These are phyloP conservation scores for Spiraea crenata DNA, from an alignment of 331 rosid genomes.

Conservation along the genomic window DNA sequence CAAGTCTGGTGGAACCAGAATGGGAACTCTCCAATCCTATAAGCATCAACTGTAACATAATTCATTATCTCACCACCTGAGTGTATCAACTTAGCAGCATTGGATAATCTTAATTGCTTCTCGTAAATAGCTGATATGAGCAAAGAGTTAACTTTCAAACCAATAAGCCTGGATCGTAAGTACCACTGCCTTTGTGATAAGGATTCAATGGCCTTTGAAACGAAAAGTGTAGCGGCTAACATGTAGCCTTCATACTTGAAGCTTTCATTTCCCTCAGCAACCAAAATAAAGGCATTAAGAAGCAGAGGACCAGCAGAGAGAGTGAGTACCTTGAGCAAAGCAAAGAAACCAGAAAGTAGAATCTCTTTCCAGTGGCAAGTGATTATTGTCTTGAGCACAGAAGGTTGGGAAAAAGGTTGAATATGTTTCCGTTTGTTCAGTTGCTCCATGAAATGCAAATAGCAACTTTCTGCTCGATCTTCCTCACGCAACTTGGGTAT, in stretches of 20 bases:
- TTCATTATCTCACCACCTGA: conserved; percentile 84
- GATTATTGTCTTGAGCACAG: conserved; percentile 48
- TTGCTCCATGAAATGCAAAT: conserved; percentile 44
- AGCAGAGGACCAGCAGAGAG: conserved; percentile 73
- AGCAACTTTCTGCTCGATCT: conserved; percentile 68
- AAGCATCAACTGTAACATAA: conserved; percentile 81
- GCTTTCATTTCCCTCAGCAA: conserved; percentile 62
- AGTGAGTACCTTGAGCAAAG: conserved; percentile 58
- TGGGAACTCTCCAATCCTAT: conserved; percentile 78
- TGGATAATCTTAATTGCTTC: conserved; percentile 66
- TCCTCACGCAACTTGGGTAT: conserved; percentile 53
- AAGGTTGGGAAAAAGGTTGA: conserved; percentile 46
- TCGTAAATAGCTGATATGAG: conserved; percentile 65
- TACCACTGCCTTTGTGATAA: conserved; percentile 85
- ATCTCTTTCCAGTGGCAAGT: conserved; percentile 73
- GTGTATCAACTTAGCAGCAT: conserved; percentile 52
- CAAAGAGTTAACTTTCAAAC: conserved; percentile 60
- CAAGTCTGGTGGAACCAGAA: conserved; percentile 82
- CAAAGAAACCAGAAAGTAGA: conserved; percentile 66
- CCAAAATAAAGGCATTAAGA: conserved; percentile 72
- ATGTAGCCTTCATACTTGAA: conserved; percentile 69
- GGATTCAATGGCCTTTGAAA: conserved; percentile 59
- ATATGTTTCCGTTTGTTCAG: conserved; percentile 39
- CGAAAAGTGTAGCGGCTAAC: conserved; percentile 54
- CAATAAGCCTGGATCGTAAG: conserved; percentile 60